Conservation (phyloP, 129 eudicot genomes). For the Deinandra increscens region DNA sequence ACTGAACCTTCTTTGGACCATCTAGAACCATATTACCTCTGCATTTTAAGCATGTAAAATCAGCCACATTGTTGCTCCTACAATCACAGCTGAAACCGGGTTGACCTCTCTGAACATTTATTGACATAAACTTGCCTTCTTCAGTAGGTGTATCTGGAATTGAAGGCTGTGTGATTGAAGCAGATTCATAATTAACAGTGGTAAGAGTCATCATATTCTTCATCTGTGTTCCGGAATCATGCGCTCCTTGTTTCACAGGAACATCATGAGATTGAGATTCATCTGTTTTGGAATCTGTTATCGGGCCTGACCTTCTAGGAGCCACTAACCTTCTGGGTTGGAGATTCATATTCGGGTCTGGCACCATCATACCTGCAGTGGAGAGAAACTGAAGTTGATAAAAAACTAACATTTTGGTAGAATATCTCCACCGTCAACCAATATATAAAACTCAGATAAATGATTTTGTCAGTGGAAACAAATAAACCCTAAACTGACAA, state of each 20-base stretch:
- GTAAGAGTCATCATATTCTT: constrained; percentile 33
- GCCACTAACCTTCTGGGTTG: constrained; percentile 59
- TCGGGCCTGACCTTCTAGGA: constrained; percentile 40
- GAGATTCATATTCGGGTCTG: constrained; percentile 46
- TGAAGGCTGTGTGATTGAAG: constrained; percentile 58
- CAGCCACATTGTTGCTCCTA: constrained; percentile 38
- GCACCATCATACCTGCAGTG: constrained; percentile 59
- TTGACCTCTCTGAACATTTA: constrained; percentile 42
- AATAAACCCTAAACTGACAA: constrained; percentile 12
- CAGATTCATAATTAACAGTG: constrained; percentile 48
- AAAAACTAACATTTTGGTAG: neutral
- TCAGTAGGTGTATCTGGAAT: constrained; percentile 43
- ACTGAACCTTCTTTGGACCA: constrained; percentile 80
- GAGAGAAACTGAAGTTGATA: neutral
- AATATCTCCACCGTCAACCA: neutral
- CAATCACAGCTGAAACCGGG: constrained; percentile 32
- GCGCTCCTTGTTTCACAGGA: constrained; percentile 32
- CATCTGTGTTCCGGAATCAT: constrained; percentile 35
- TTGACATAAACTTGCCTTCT: constrained; percentile 39
- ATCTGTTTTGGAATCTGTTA: constrained; percentile 32
- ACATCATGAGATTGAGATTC: constrained; percentile 30
- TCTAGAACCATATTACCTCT: constrained; percentile 31
- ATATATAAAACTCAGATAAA: neutral
- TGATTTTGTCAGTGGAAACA: neutral
- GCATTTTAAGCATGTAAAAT: constrained; percentile 34